A percentile compares a stretch with the other conserved stretches of the same genome.
These are phyloP conservation scores for Brassica carinata DNA, from an alignment of 345 rosid species.

Conservation along the genomic window DNA sequence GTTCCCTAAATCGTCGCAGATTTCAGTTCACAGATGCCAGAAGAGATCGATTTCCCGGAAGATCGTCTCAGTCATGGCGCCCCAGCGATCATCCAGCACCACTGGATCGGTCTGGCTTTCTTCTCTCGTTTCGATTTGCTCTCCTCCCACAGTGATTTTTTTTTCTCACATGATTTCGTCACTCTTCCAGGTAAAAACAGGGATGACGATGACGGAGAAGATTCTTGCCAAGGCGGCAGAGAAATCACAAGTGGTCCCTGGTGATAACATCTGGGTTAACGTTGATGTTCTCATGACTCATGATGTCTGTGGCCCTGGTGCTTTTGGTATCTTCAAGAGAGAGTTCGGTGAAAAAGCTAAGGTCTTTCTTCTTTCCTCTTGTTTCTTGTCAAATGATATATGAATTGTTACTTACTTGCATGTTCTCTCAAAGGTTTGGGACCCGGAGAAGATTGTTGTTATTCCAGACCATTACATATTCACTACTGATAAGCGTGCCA, in stretches of 20 bases:
- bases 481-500: constrained; percentile 90
- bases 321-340: constrained; percentile 84
- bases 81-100: constrained; percentile 71
- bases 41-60: constrained; percentile 55
- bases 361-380: constrained; percentile 37
- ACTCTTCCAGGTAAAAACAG: constrained; percentile 74
- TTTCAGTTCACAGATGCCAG: constrained; percentile 54
- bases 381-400: not conserved
- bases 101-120: constrained; percentile 72
- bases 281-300: constrained; percentile 95
- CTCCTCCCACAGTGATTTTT: not conserved
- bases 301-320: constrained; percentile 97
- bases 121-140: not conserved
- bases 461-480: constrained; percentile 98
- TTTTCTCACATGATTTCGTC: not conserved
- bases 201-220: constrained; percentile 97
- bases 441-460: constrained; percentile 87
- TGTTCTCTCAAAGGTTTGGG: constrained; percentile 75
- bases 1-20: constrained; percentile 46
- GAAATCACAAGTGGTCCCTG: constrained; percentile 71
- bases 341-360: constrained; percentile 89
- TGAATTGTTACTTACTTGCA: constrained; percentile 13
- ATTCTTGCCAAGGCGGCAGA: constrained; percentile 82
- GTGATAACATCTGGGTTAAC: constrained; percentile 94
- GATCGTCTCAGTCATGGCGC: constrained; percentile 82